Evolutionary conservation across 139 green algal genomes (phyloP).

Genomic region (Chlorella sp.): DNA sequence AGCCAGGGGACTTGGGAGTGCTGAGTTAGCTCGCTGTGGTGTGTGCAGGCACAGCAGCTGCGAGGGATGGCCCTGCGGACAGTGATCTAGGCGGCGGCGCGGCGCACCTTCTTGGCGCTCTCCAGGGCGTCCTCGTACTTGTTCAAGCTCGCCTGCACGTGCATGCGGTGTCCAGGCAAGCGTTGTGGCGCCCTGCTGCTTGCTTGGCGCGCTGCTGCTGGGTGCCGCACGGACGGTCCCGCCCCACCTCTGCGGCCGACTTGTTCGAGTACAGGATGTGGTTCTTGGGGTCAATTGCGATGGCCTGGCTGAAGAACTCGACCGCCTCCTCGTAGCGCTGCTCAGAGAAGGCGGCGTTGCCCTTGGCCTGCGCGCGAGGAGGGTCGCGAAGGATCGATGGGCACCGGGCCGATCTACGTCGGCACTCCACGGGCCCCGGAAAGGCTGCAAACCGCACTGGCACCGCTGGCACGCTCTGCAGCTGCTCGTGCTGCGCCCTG

Average conservation of each 20-base stretch:
- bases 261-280: constrained; percentile 96
- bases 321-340: constrained; percentile 80
- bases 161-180: neutral
- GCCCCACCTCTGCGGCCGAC: constrained; percentile 66
- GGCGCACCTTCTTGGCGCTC: constrained; percentile 74
- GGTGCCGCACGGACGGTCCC: neutral
- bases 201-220: neutral
- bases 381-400: constrained; percentile 1
- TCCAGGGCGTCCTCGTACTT: constrained; percentile 73
- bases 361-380: constrained; percentile 68
- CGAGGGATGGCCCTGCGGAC: neutral
- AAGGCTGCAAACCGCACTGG: neutral
- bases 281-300: constrained; percentile 77
- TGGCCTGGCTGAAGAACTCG: constrained; percentile 75
- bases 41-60: neutral
- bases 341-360: constrained; percentile 87
- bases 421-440: neutral
- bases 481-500: too few species aligned
- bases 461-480: neutral
- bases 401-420: neutral
- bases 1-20: neutral
- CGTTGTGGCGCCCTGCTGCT: neutral
- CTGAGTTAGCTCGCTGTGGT: neutral
- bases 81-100: too few species aligned
- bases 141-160: constrained; percentile 68